These are phyloP conservation scores for Auricularia cornea DNA, from an alignment of 768 basidiomycete genomes.

Conservation along the genomic window DNA sequence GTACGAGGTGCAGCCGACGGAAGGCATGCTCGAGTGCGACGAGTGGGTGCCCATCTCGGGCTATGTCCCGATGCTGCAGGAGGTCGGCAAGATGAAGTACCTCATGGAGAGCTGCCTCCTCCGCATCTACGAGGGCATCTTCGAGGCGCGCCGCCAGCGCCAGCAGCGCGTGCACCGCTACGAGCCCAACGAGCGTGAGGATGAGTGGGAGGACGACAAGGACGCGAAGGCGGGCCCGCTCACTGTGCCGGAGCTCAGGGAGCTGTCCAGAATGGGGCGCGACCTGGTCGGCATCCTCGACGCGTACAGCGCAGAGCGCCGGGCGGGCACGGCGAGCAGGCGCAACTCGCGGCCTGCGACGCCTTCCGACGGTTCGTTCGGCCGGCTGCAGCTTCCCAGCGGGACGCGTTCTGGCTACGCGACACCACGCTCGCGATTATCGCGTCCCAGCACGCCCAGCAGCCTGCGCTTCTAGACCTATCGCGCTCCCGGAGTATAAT, in stretches of 20 bases:
- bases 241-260: constrained; percentile 58
- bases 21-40: constrained; percentile 76
- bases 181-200: constrained; percentile 31
- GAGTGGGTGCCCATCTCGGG: constrained; percentile 83
- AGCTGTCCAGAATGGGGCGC: constrained; percentile 65
- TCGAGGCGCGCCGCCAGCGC: constrained; percentile 32
- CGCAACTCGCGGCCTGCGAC: constrained; percentile 60
- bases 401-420: constrained; percentile 46
- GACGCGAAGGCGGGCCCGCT: constrained; percentile 42
- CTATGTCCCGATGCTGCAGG: constrained; percentile 64
- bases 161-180: constrained; percentile 23
- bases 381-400: constrained; percentile 26
- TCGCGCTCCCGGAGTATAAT: too few relatives aligned
- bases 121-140: constrained; percentile 83
- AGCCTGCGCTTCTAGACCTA: constrained; percentile 22
- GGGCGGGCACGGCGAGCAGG: constrained; percentile 42
- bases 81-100: constrained; percentile 71
- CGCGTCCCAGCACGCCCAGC: constrained; percentile 60
- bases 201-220: constrained; percentile 47
- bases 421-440: constrained; percentile 40
- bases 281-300: constrained; percentile 69
- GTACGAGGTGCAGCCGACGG: constrained; percentile 59
- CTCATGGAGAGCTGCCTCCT: constrained; percentile 79
- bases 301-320: constrained; percentile 58
- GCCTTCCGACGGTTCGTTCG: constrained; percentile 38